Evolutionary conservation across 2,329 filamentous ascomycete species (phyloP).

Genomic region (Aspergillus sp.): DNA sequence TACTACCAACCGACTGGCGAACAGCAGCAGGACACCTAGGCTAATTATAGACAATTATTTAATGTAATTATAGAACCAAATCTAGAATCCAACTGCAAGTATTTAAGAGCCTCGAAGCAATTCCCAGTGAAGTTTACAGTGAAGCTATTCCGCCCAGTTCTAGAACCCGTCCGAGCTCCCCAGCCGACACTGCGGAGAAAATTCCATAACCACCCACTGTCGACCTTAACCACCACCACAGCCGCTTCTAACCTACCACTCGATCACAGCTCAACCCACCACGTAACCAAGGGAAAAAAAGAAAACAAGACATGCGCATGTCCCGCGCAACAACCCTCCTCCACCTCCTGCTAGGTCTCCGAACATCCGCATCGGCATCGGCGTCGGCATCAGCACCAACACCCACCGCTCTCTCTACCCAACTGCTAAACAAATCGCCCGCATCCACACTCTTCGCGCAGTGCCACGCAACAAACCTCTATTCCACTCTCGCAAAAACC

Average conservation of each 20-base stretch:
- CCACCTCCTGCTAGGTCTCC: slow-evolving; percentile 18
- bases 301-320: slow-evolving; percentile 26
- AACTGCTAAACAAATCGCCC: neutral
- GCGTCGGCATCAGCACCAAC: neutral
- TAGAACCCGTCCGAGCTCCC: neutral
- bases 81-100: neutral
- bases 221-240: neutral
- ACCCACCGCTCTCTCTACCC: neutral
- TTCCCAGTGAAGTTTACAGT: neutral
- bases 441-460: slow-evolving; percentile 15
- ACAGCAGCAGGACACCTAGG: neutral
- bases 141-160: neutral
- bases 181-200: slow-evolving; percentile 1
- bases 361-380: neutral
- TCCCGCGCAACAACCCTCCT: slow-evolving; percentile 29
- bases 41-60: neutral
- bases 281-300: neutral
- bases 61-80: neutral
- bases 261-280: neutral
- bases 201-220: slow-evolving; percentile 3
- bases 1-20: neutral
- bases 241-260: neutral
- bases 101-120: neutral
- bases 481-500: slow-evolving; percentile 16
- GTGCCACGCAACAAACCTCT: slow-evolving; percentile 26